Evolutionary conservation across 2,329 filamentous ascomycete species (phyloP), one percentile per base, ranked within the genome.

Genomic region (Trichoderma aggressivum): DNA sequence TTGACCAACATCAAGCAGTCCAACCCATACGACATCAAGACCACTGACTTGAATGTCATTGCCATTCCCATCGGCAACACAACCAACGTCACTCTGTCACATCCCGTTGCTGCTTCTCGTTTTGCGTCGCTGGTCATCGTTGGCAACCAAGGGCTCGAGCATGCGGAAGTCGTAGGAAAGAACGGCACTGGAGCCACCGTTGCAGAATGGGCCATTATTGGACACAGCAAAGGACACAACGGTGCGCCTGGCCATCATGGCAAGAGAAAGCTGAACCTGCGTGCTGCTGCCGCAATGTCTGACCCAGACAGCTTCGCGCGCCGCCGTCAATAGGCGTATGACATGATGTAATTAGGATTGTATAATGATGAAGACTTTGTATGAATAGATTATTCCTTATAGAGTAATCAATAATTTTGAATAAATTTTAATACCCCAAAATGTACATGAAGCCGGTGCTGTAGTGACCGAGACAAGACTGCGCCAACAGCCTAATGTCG

Each of bases 181-280:
- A 73, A 74, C 39, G 72, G 69, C 8, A 75, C 71, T 3, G 75
- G 74, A 4, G 75, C 74, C 2, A 76, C 74, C 0, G 75, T 76
- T 3, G 72, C 75, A 0, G 74, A 74, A 43, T 76, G 73, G 72
- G 72, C 72, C 12, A 72, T 75, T 14, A 36, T 75, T 8, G 69
- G 72, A 7, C 59, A 70, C n/a, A 39, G n/a, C 39, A 68, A 68
- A 16, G 65, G 11, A 8, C 26, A 68, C 4, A n/a, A 55, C 1
- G 21, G 65, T 28, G 14, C 26, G 26, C 26, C 65, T 10, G 14
- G n/a, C 4, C 34, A 56, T n/a, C 53, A 47, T 24, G 12, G 43
- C 21, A 68, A 60, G 65, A 60, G 65, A 30, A 68, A 21, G 55
- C 10, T 68, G n/a, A 68, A 50, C 11, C 5, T 68, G 8, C 65